These are phyloP conservation scores for Cadophora sp. DNA, from an alignment of 2,329 filamentous ascomycete genomes.

Conservation along the genomic window DNA sequence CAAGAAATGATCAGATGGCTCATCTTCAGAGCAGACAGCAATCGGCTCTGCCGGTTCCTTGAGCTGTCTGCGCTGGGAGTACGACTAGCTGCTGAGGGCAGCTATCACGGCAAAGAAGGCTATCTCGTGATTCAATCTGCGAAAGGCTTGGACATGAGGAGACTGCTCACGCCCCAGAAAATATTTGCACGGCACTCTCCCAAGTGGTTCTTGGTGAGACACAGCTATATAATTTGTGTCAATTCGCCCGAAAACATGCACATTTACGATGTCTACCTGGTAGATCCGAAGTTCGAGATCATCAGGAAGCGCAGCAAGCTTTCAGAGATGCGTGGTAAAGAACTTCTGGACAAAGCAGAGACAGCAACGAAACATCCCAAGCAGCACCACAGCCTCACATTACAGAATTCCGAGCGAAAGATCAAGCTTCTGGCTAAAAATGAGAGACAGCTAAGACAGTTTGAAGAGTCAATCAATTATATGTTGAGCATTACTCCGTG, in stretches of 20 bases:
- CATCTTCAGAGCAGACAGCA: conserved; percentile 96
- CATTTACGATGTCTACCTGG: conserved; percentile 97
- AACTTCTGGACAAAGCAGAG: conserved; percentile 56
- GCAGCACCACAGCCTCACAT: conserved; percentile 85
- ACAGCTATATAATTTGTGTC: conserved; percentile 98
- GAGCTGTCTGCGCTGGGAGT: conserved; percentile 95
- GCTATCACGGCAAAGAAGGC: conserved; percentile 97
- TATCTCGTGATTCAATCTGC: conserved; percentile 90
- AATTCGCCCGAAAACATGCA: conserved; percentile 99
- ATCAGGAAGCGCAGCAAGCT: conserved; percentile 72
- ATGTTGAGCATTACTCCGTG: conserved; percentile 87
- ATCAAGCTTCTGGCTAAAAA: conserved; percentile 91
- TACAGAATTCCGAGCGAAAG: conserved; percentile 92
- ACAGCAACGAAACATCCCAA: conserved; percentile 47
- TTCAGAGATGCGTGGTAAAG: conserved; percentile 61
- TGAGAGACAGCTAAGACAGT: conserved; percentile 87
- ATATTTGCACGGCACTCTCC: conserved; percentile 84
- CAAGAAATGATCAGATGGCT: conserved; percentile 95
- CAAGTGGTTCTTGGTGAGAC: conserved; percentile 97
- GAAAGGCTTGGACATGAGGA: conserved; percentile 86
- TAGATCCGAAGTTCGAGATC: conserved; percentile 86
- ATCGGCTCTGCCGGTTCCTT: conserved; percentile 92
- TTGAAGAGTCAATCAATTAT: conserved; percentile 88
- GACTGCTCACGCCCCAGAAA: conserved; percentile 78
- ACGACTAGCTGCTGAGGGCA: conserved; percentile 90